Conservation (phyloP, 1,284 basidiomycete species). For the Leccinum subatratum region DNA sequence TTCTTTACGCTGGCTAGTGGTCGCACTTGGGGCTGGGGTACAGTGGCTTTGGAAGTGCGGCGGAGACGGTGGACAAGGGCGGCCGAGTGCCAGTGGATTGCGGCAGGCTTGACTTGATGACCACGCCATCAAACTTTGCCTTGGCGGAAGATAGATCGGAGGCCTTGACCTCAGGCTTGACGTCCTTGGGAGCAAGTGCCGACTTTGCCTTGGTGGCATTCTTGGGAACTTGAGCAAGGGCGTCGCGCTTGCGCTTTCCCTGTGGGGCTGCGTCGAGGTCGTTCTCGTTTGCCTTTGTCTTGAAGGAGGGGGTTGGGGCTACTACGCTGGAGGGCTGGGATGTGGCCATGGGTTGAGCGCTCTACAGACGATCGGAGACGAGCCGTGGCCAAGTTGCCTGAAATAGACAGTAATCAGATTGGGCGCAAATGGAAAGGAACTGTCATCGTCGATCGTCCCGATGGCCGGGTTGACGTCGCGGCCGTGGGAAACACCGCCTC, state of each 20-base stretch:
- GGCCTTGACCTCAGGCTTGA: conserved; percentile 44
- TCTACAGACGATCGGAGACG: no score
- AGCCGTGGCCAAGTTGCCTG: no score
- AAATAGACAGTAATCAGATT: no score
- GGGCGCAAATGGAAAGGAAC: no score
- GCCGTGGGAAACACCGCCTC: no score
- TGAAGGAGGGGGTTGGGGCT: conserved; percentile 38
- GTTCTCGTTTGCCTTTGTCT: conserved; percentile 44
- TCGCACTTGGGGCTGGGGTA: conserved; percentile 22
- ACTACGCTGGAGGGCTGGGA: conserved; percentile 39
- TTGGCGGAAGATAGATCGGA: conserved; percentile 36
- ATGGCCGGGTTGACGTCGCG: no score
- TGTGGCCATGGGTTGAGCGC: conserved; percentile 36
- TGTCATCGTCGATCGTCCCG: no score
- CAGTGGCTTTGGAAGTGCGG: conserved; percentile 21
- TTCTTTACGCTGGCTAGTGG: conserved; percentile 37
- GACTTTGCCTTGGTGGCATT: conserved; percentile 46
- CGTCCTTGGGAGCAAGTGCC: conserved; percentile 26
- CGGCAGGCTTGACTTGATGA: conserved; percentile 44
- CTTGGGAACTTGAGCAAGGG: conserved; percentile 53
- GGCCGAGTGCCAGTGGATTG: conserved; percentile 34
- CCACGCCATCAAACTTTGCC: conserved; percentile 53
- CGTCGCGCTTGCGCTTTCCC: conserved; percentile 71
- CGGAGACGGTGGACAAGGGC: conserved; percentile 38
- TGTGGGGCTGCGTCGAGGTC: conserved; percentile 41